These are phyloP conservation scores for Hapsidospora chrysogenum DNA, from an alignment of 495 filamentous ascomycete species.

Conservation along the genomic window DNA sequence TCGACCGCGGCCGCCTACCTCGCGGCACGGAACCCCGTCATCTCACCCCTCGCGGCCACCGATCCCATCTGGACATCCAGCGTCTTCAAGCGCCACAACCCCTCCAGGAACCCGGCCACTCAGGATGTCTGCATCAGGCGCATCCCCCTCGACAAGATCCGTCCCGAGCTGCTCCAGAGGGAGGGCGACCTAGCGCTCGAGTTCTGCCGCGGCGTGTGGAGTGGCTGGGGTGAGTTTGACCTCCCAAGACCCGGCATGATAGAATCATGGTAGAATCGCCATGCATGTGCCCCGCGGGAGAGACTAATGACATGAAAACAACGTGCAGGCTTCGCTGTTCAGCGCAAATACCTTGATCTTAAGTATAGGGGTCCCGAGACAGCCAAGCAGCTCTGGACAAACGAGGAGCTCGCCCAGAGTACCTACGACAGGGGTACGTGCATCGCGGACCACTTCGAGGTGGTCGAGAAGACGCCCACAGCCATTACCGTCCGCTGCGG, in stretches of 20 bases:
- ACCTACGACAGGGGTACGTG: constrained; percentile 45
- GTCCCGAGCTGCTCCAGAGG: constrained; percentile 44
- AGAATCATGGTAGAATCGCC: too few relatives aligned
- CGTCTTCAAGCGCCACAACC: constrained; percentile 40
- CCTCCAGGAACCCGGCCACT: constrained; percentile 38
- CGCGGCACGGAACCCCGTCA: constrained; percentile 15
- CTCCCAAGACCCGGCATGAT: too few relatives aligned
- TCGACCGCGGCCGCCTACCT: constrained; percentile 13
- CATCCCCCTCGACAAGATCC: constrained; percentile 44
- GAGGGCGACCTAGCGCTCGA: constrained; percentile 40
- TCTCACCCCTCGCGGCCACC: constrained; percentile 29
- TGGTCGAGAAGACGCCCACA: constrained; percentile 45
- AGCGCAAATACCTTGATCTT: constrained; percentile 41
- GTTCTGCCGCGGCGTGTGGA: constrained; percentile 51
- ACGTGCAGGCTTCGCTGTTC: constrained; percentile 39
- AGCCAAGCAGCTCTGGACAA: constrained; percentile 44
- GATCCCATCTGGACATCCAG: constrained; percentile 46
- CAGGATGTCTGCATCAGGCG: constrained; percentile 46
- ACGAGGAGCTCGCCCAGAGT: constrained; percentile 30
- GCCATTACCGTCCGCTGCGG: constrained; percentile 49
- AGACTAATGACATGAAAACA: not conserved
- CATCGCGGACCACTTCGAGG: constrained; percentile 65
- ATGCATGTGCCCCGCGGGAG: too few relatives aligned
- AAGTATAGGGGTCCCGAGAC: constrained; percentile 49
- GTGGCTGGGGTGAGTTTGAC: constrained; percentile 38